Conservation (phyloP, 495 filamentous ascomycete genomes). For the Neurospora hispaniola region DNA sequence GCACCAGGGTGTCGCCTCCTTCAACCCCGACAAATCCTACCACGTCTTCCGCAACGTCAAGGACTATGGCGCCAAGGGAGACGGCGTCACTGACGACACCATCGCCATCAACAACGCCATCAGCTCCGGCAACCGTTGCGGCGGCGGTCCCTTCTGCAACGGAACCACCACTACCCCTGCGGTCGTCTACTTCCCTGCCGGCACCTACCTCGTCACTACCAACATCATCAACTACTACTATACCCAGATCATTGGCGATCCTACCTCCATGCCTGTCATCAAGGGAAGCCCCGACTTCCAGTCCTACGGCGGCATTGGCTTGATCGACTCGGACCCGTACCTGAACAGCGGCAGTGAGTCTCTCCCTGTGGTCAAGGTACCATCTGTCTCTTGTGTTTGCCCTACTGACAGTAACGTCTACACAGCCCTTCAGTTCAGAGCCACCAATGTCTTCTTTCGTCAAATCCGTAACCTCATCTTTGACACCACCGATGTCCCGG, state of each 20-base stretch:
- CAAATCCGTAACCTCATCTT: constrained; percentile 86
- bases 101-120: constrained; percentile 54
- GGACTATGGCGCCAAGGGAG: constrained; percentile 67
- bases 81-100: constrained; percentile 36
- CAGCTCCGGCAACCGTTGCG: constrained; percentile 58
- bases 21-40: constrained; percentile 28
- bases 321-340: constrained; percentile 72
- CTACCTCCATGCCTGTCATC: constrained; percentile 52
- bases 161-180: constrained; percentile 64
- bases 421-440: constrained; percentile 15
- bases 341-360: constrained; percentile 20
- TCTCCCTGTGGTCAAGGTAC: background rate
- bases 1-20: constrained; percentile 38
- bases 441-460: constrained; percentile 78
- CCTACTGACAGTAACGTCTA: background rate
- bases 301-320: constrained; percentile 45
- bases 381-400: background rate
- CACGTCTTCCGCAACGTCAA: constrained; percentile 71
- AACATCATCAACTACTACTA: constrained; percentile 56
- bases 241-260: constrained; percentile 52
- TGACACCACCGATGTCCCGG: constrained; percentile 59
- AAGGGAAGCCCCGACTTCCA: constrained; percentile 53
- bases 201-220: constrained; percentile 49
- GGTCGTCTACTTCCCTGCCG: constrained; percentile 58
- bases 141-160: constrained; percentile 57